phyloP scores from a whole-genome alignment of 2,329 filamentous ascomycete species.

The Colletotrichum costaricense region DNA sequence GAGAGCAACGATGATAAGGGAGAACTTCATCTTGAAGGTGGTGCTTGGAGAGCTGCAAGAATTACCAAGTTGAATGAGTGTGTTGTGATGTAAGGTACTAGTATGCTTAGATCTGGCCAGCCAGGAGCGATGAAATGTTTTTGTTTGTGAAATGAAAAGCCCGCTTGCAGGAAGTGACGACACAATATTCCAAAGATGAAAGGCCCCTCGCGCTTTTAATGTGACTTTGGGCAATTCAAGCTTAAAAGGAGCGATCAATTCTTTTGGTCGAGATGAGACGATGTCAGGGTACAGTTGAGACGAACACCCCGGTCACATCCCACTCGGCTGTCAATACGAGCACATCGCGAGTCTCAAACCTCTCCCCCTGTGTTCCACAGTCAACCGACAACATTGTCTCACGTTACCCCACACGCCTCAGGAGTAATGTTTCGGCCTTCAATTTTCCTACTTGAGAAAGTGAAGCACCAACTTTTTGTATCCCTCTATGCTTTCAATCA shows the following conservation, averaged over 20 bases:
- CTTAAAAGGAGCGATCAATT: not conserved
- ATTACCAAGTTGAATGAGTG: not conserved
- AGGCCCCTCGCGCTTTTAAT: not conserved
- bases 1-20: not conserved
- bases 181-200: not conserved
- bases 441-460: not conserved
- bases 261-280: constrained; percentile 16
- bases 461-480: constrained; percentile 48
- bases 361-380: not conserved
- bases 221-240: not conserved
- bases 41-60: not conserved
- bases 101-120: constrained; percentile 8
- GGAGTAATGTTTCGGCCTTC: not conserved
- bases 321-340: not conserved
- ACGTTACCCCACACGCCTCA: not conserved
- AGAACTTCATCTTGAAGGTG: constrained; percentile 3
- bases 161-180: not conserved
- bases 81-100: not conserved
- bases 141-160: not conserved
- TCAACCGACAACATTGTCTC: not conserved
- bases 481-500: constrained; percentile 49
- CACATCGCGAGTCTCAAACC: constrained; percentile 4
- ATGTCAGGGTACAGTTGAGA: constrained; percentile 18
- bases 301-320: constrained; percentile 7
- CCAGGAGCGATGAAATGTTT: not conserved